Evolutionary conservation across 1,284 basidiomycete species (phyloP).

Genomic region (Irpex lacteus): DNA sequence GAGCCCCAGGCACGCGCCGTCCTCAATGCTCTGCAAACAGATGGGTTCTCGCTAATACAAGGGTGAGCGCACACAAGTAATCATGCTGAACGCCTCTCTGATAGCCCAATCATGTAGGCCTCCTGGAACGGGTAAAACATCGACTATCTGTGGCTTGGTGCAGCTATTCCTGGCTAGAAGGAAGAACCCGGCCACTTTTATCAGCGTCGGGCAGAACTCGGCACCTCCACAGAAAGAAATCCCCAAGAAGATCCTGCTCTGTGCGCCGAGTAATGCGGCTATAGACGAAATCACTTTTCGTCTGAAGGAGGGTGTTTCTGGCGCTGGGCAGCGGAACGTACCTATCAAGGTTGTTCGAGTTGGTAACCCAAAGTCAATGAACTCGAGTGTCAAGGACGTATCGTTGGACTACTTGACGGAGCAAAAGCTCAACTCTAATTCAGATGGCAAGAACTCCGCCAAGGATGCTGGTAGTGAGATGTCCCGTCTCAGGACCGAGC

Average conservation of each 20-base stretch:
- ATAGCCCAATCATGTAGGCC: conserved; percentile 55
- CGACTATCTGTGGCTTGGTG: conserved; percentile 95
- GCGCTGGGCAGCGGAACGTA: conserved; percentile 52
- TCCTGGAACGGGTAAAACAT: conserved; percentile 98
- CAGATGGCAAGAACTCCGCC: conserved; percentile 34
- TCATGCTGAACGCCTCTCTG: background rate
- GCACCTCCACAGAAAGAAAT: conserved; percentile 46
- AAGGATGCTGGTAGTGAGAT: conserved; percentile 59
- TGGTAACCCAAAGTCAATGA: conserved; percentile 80
- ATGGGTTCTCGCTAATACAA: conserved; percentile 93
- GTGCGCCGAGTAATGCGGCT: conserved; percentile 98
- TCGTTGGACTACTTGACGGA: conserved; percentile 88
- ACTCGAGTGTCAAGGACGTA: conserved; percentile 82
- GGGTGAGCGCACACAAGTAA: conserved; percentile 44
- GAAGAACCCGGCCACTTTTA: conserved; percentile 42
- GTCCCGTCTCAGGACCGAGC: conserved; percentile 57
- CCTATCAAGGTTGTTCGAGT: conserved; percentile 86
- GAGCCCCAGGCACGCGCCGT: conserved; percentile 95
- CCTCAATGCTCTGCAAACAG: conserved; percentile 65
- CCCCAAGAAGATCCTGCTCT: conserved; percentile 81
- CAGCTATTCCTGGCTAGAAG: conserved; percentile 76
- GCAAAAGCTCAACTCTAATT: conserved; percentile 59
- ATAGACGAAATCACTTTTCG: conserved; percentile 96
- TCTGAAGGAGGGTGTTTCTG: conserved; percentile 77
- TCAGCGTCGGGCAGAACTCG: conserved; percentile 43